These are phyloP conservation scores for Colletotrichum sp. DNA, from an alignment of 2,329 filamentous ascomycete genomes.

Conservation along the genomic window DNA sequence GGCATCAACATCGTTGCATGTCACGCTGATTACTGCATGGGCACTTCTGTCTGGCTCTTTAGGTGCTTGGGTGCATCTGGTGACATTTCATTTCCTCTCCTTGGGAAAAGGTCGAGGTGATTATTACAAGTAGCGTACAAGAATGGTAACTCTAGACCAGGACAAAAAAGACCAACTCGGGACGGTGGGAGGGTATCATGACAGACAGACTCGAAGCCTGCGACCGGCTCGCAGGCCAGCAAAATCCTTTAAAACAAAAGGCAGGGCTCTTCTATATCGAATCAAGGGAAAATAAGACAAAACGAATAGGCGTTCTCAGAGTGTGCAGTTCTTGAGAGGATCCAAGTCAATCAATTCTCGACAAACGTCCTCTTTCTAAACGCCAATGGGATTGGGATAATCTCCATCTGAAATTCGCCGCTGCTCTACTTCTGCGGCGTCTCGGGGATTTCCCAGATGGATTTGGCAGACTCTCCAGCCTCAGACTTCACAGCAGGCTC, in stretches of 20 bases:
- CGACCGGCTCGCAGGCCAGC: background rate
- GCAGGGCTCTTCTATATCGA: background rate
- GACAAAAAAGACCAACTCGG: background rate
- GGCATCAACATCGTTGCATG: background rate
- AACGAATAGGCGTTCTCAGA: background rate
- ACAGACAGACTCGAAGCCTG: background rate
- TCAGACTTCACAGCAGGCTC: constrained; percentile 6
- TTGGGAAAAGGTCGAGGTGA: background rate
- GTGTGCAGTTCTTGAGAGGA: background rate
- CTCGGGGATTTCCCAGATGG: constrained; percentile 38
- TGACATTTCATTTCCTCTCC: background rate
- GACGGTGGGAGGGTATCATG: constrained; percentile 19
- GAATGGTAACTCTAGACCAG: background rate
- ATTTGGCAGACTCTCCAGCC: constrained; percentile 16
- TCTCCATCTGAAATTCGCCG: background rate
- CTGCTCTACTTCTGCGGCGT: constrained; percentile 30
- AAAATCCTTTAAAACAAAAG: background rate
- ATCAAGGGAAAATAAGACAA: background rate
- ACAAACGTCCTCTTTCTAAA: background rate
- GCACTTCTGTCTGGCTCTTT: background rate
- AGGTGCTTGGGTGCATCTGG: background rate
- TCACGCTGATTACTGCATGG: background rate
- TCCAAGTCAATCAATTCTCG: background rate
- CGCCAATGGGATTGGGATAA: background rate
- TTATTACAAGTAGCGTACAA: background rate